Conservation (phyloP, 768 basidiomycete genomes). For the Lactifluus volemus region DNA sequence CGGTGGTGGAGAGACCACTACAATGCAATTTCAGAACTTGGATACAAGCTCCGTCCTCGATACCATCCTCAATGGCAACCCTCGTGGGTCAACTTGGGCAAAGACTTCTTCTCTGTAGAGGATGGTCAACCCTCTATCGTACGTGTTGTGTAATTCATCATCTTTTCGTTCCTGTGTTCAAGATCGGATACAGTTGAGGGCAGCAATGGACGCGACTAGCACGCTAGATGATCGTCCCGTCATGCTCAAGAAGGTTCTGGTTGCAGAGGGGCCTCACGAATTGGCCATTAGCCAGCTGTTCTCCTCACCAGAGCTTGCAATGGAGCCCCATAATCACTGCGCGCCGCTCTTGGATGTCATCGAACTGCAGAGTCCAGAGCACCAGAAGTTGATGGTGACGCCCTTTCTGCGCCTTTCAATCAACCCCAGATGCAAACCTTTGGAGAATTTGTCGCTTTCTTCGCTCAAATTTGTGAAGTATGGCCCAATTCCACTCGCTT, state of each 20-base stretch:
- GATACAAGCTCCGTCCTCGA: conserved; percentile 1
- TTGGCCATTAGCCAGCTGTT: background rate
- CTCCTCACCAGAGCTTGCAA: background rate
- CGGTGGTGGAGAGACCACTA: background rate
- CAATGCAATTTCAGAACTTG: background rate
- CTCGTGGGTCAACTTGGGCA: background rate
- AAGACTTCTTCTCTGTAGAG: background rate
- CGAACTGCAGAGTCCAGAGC: background rate
- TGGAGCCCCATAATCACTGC: background rate
- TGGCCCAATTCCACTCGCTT: background rate
- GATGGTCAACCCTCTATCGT: background rate
- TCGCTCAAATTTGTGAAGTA: background rate
- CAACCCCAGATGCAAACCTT: background rate
- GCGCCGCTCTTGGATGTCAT: background rate
- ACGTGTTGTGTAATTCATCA: background rate
- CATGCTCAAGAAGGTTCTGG: background rate
- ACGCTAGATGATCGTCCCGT: background rate
- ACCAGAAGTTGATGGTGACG: background rate
- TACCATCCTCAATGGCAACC: background rate
- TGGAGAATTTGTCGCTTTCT: background rate
- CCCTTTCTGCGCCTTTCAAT: background rate
- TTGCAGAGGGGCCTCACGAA: background rate
- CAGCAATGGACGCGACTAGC: background rate
- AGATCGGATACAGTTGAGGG: background rate
- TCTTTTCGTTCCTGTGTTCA: background rate